Evolutionary conservation across 75 land plant species (phyloP), one percentile per base, ranked within the genome.

Genomic region (Isoetes taiwanensis): DNA sequence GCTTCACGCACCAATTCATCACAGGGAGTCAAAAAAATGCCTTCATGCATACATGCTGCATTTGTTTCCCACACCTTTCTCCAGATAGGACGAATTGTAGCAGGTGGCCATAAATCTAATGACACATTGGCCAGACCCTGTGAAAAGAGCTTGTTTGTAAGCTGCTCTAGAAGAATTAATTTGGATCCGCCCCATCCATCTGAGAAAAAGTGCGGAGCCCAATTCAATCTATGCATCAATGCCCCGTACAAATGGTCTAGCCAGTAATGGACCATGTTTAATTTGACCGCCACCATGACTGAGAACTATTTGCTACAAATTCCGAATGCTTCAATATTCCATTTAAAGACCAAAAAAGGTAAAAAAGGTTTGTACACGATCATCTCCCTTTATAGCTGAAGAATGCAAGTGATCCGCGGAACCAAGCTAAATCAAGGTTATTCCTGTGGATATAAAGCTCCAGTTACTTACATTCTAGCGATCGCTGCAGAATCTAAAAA

Each of bases 221-320:
- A 33, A 28, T 78, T 81, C 43, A 91, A 63, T 40, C 98, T 65
- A 63, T 87, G 85, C 65, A 81, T 54, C 30, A 79, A 66, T 14
- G 96, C 82, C 2, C 94, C 89, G 58, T 91, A 91, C 5, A 87
- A 58, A 60, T 91, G 97, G 48, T 91, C 97, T 54, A 91, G 41
- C 27, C 85, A 70, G 62, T 91, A 87, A 54, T 91, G 94, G 32
- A 80, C 76, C 37, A 79, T 57, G 0, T 94, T 88, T n/a, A 93
- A 56, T 67, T 93, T 93, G 3, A 81, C 59, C 4, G 74, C 66
- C 32, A 93, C 90, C 95, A 87, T 93, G 8, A n/a, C n/a, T n/a
- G n/a, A n/a, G n/a, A n/a, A n/a, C n/a, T n/a, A n/a, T n/a, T n/a
- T n/a, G n/a, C n/a, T n/a, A n/a, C n/a, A n/a, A n/a, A n/a, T n/a